These are phyloP conservation scores for Laguncularia racemosa DNA, from an alignment of 345 rosid species.

Conservation along the genomic window DNA sequence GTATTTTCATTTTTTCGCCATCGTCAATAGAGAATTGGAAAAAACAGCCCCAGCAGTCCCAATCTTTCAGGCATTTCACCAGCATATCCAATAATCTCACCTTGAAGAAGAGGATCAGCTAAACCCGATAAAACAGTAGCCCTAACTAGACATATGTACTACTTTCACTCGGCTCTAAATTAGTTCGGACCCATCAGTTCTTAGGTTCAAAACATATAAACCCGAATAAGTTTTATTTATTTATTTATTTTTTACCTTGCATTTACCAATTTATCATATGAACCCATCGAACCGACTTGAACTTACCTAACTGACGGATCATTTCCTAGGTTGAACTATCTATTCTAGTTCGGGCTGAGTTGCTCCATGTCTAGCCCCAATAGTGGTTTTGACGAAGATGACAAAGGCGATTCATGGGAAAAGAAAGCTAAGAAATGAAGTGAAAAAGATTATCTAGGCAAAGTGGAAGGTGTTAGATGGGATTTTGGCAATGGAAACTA, in stretches of 20 bases:
- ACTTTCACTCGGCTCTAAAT: slow-evolving; percentile 61
- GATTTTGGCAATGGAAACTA: slow-evolving; percentile 20
- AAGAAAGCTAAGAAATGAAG: slow-evolving; percentile 65
- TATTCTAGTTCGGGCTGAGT: slow-evolving; percentile 74
- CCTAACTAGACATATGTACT: slow-evolving; percentile 53
- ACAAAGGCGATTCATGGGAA: slow-evolving; percentile 98
- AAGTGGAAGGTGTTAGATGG: slow-evolving; percentile 63
- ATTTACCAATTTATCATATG: no score
- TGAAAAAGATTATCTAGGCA: slow-evolving; percentile 80
- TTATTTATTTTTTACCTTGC: no score
- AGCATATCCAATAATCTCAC: slow-evolving; percentile 79
- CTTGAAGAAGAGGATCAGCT: slow-evolving; percentile 84
- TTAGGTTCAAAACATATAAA: no score
- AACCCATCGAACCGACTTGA: no score
- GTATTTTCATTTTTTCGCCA: no score
- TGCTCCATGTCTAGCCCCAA: slow-evolving; percentile 78
- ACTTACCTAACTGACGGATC: no score
- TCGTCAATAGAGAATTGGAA: no score
- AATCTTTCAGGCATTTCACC: slow-evolving; percentile 88
- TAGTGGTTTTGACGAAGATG: slow-evolving; percentile 93
- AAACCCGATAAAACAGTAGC: slow-evolving; percentile 52
- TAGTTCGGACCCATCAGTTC: slow-evolving; percentile 61
- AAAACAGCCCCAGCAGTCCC: slow-evolving; percentile 90
- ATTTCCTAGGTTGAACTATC: slow-evolving; percentile 58
- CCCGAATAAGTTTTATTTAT: no score